These are phyloP conservation scores for Oryza officinalis DNA, from an alignment of 176 grass and related monocot species.

Conservation along the genomic window DNA sequence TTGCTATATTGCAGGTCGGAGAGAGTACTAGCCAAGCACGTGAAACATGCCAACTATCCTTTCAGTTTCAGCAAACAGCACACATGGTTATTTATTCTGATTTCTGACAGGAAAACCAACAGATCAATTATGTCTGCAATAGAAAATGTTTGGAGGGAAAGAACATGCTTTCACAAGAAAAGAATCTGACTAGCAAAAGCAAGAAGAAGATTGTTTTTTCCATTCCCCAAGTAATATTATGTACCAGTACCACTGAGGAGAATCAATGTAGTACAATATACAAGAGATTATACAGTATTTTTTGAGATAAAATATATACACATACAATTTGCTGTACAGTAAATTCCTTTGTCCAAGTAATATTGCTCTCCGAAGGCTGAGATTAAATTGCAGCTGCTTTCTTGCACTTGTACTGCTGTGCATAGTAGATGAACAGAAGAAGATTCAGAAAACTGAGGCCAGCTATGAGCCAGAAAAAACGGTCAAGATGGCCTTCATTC, in stretches of 20 bases:
- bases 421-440: constrained; percentile 61
- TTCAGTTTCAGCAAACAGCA: too few species aligned
- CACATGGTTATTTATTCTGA: too few species aligned
- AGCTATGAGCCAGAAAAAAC: constrained; percentile 77
- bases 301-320: not conserved
- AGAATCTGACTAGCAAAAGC: not conserved
- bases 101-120: too few species aligned
- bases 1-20: too few species aligned
- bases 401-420: constrained; percentile 20
- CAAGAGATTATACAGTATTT: not conserved
- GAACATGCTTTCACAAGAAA: not conserved
- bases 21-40: too few species aligned
- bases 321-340: not conserved
- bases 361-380: not conserved
- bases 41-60: too few species aligned
- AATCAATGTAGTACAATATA: not conserved
- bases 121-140: too few species aligned
- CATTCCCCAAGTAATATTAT: not conserved
- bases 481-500: constrained; percentile 88
- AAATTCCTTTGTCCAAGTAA: not conserved
- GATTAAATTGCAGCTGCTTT: not conserved
- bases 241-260: not conserved
- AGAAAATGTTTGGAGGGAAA: too few species aligned
- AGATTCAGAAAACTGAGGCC: constrained; percentile 69
- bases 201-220: not conserved